Conservation (phyloP, 2,329 filamentous ascomycete genomes). For the Teratosphaeriaceae sp. region DNA sequence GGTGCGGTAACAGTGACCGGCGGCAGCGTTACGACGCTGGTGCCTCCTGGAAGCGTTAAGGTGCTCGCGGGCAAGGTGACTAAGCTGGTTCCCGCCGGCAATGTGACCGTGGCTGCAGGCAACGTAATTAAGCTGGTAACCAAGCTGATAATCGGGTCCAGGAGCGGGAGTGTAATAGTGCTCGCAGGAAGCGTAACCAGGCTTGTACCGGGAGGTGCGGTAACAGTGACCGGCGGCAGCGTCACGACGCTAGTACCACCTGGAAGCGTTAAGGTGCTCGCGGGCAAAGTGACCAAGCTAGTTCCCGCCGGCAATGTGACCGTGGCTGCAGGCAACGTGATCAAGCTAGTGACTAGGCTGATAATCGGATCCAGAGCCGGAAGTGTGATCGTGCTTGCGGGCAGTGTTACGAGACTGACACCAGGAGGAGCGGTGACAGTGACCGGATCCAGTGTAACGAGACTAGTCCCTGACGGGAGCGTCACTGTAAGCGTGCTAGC, state of each 20-base stretch:
- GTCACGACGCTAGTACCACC: background rate
- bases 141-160: background rate
- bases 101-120: too few relatives aligned
- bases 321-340: background rate
- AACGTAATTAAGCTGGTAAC: too few relatives aligned
- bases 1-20: background rate
- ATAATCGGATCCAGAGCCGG: too few relatives aligned
- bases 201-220: background rate
- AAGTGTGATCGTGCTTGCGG: background rate
- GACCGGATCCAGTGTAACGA: background rate
- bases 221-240: background rate
- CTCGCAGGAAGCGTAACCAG: background rate
- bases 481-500: background rate
- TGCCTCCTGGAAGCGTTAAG: background rate
- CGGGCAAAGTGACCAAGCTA: background rate
- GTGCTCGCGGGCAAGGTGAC: background rate
- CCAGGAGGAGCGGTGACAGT: background rate
- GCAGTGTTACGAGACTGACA: background rate
- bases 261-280: background rate
- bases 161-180: too few relatives aligned
- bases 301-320: background rate
- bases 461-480: background rate
- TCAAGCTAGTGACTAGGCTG: too few relatives aligned
- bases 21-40: background rate
- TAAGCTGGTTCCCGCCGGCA: background rate